Conservation (phyloP, 208 protist genomes). For the Histomonas meleagridis region DNA sequence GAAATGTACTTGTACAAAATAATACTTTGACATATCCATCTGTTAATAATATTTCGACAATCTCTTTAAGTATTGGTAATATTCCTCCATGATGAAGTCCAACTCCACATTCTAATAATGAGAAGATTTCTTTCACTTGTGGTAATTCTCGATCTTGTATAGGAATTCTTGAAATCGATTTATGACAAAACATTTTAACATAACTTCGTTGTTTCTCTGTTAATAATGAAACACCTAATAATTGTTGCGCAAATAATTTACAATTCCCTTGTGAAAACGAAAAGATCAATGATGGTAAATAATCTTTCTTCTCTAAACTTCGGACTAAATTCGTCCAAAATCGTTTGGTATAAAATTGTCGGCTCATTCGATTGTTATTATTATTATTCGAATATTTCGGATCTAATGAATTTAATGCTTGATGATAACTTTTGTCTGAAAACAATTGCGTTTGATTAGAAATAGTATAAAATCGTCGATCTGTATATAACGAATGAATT, state of each 20-base stretch:
- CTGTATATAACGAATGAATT: neutral
- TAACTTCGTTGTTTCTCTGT: neutral
- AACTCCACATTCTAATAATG: conserved; percentile 84
- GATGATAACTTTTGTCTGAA: neutral
- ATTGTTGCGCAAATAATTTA: neutral
- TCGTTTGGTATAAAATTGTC: neutral
- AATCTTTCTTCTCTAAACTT: neutral
- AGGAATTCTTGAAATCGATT: neutral
- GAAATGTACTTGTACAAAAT: conserved; percentile 39
- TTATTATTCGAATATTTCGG: neutral
- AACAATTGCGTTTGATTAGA: neutral
- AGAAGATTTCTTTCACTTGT: conserved; percentile 51
- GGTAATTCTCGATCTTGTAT: neutral
- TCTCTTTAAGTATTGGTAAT: conserved; percentile 40
- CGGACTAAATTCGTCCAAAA: neutral
- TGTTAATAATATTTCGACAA: conserved; percentile 34
- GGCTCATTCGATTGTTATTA: neutral
- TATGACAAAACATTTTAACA: neutral
- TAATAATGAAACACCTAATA: neutral
- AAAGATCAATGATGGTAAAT: neutral
- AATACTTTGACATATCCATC: conserved; percentile 39
- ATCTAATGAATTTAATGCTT: too few species aligned
- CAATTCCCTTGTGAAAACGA: neutral
- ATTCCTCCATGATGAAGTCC: conserved; percentile 85
- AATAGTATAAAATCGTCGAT: neutral